Evolutionary conservation across 2,329 filamentous ascomycete species (phyloP).

Genomic region (Emericellopsis atlantica): DNA sequence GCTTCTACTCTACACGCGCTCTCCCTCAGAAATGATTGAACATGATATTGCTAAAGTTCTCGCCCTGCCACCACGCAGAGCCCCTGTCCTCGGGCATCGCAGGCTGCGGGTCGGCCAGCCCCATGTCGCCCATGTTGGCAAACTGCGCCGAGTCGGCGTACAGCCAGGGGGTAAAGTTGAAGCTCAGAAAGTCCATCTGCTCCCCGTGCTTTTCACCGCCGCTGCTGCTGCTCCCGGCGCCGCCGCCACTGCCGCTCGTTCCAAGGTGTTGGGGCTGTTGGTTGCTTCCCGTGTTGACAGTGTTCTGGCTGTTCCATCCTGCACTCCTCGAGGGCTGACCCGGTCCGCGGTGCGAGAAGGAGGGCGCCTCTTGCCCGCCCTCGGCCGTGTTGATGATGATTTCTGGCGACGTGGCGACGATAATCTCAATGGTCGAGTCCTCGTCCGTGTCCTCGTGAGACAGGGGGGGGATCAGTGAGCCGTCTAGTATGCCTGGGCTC

Average conservation of each 20-base stretch:
- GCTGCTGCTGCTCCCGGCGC: not conserved
- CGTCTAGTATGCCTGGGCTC: conserved; percentile 24
- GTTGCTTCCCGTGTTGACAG: too few relatives aligned
- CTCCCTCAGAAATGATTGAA: conserved; percentile 19
- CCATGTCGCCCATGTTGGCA: conserved; percentile 21
- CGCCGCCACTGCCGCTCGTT: not conserved
- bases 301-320: conserved; percentile 5
- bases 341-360: conserved; percentile 20
- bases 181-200: conserved; percentile 20
- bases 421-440: conserved; percentile 29
- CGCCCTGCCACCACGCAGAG: conserved; percentile 26
- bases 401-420: conserved; percentile 36
- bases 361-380: conserved; percentile 34
- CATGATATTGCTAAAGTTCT: conserved; percentile 23
- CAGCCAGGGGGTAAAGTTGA: conserved; percentile 28
- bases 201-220: conserved; percentile 16
- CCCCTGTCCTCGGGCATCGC: conserved; percentile 10
- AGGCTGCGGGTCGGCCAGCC: conserved; percentile 6
- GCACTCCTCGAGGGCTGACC: conserved; percentile 10
- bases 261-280: not conserved
- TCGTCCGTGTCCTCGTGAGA: conserved; percentile 19
- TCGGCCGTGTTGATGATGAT: conserved; percentile 37
- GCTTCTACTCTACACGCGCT: too few relatives aligned
- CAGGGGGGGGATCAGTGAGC: conserved; percentile 22
- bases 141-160: conserved; percentile 28